Conservation (phyloP, 106 monocot species). For the Dactylorhiza incarnata region DNA sequence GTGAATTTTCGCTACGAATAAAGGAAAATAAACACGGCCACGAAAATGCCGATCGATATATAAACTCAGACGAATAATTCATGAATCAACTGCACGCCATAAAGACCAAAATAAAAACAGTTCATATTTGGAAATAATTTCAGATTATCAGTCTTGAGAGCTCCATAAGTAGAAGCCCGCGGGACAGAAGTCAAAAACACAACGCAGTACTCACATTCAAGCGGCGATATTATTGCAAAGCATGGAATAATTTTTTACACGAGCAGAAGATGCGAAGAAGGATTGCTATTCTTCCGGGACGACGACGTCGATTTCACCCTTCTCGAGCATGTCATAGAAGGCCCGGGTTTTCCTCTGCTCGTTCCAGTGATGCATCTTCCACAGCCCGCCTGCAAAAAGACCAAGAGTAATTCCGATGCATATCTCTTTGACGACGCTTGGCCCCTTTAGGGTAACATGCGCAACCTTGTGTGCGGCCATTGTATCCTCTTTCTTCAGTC, state of each 20-base stretch:
- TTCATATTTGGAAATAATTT: too few relatives aligned
- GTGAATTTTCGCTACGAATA: too few relatives aligned
- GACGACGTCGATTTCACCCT: conserved; percentile 22
- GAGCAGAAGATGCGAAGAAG: not conserved
- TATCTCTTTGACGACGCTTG: conserved; percentile 19
- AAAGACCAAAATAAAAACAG: too few relatives aligned
- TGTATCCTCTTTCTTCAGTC: not conserved
- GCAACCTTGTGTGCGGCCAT: conserved; percentile 21
- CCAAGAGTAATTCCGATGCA: conserved; percentile 19
- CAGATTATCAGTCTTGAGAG: too few relatives aligned
- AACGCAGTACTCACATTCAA: too few relatives aligned
- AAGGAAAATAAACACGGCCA: too few relatives aligned
- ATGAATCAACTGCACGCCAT: too few relatives aligned
- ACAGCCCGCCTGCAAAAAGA: conserved; percentile 17
- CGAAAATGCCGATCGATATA: too few relatives aligned
- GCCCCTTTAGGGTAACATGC: conserved; percentile 20
- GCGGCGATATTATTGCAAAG: too few relatives aligned
- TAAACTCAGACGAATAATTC: too few relatives aligned
- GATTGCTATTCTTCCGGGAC: conserved; percentile 13
- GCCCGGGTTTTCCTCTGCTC: conserved; percentile 22
- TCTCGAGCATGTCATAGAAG: conserved; percentile 26
- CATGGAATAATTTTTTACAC: not conserved
- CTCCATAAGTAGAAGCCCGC: too few relatives aligned
- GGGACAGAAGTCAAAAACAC: too few relatives aligned
- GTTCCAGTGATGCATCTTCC: conserved; percentile 32